These are phyloP conservation scores for Podospora fimiseda DNA, from an alignment of 495 filamentous ascomycete genomes.

Conservation along the genomic window DNA sequence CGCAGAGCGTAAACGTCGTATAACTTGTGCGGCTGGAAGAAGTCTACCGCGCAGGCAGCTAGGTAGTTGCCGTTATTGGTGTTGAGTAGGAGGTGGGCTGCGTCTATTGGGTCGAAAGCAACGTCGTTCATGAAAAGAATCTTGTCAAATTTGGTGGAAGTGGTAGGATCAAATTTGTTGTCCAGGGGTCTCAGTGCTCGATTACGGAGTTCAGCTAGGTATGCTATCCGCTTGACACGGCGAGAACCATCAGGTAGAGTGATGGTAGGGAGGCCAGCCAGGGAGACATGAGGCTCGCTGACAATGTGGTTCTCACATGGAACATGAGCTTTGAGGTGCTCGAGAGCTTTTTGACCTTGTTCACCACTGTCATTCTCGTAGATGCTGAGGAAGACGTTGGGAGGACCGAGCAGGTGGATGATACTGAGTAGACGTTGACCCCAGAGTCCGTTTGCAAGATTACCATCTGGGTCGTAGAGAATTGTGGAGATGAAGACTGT, in stretches of 20 bases:
- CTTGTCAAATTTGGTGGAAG: constrained; percentile 52
- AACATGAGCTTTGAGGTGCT: constrained; percentile 32
- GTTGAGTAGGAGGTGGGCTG: constrained; percentile 65
- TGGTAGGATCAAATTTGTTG: constrained; percentile 21
- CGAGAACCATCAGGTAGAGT: constrained; percentile 55
- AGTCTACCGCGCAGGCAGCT: constrained; percentile 78
- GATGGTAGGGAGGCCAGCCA: constrained; percentile 48
- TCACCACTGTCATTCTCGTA: constrained; percentile 68
- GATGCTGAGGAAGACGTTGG: constrained; percentile 52
- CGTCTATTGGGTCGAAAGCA: constrained; percentile 63
- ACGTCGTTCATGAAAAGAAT: constrained; percentile 75
- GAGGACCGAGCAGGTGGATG: constrained; percentile 52
- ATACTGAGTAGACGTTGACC: constrained; percentile 55
- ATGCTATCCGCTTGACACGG: constrained; percentile 65
- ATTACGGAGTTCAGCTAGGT: constrained; percentile 72
- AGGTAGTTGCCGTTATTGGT: constrained; percentile 63
- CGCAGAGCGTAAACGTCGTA: constrained; percentile 79
- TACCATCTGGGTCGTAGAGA: constrained; percentile 55
- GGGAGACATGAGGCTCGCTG: constrained; percentile 43
- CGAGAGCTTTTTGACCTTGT: constrained; percentile 35
- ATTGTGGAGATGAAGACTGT: constrained; percentile 73
- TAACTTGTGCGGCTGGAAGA: constrained; percentile 67
- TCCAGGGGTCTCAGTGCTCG: constrained; percentile 61
- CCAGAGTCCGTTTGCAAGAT: constrained; percentile 59
- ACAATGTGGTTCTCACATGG: constrained; percentile 50